Conservation (phyloP, 148 eudicot genomes). For the Spergularia bocconei region DNA sequence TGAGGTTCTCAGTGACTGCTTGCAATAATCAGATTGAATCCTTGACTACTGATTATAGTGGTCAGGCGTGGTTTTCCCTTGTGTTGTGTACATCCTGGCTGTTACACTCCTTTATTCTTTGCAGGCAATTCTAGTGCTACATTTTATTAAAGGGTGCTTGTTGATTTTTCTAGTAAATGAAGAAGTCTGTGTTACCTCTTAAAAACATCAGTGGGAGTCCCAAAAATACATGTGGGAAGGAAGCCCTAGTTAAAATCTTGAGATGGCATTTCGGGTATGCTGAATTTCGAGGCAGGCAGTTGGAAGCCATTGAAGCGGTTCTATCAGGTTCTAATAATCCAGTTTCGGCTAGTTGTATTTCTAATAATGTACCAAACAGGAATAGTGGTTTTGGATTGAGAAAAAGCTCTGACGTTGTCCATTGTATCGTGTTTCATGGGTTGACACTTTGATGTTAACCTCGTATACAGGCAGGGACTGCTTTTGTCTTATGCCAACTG, state of each 20-base stretch:
- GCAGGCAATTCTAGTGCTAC: background rate
- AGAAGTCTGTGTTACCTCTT: slow-evolving; percentile 61
- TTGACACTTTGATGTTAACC: slow-evolving; percentile 5
- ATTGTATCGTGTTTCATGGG: background rate
- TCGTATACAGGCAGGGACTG: slow-evolving; percentile 78
- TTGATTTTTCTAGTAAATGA: slow-evolving; percentile 40
- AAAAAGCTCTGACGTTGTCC: background rate
- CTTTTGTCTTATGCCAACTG: slow-evolving; percentile 97
- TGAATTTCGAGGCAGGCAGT: slow-evolving; percentile 78
- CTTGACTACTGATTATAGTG: background rate
- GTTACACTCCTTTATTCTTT: background rate
- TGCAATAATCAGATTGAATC: background rate
- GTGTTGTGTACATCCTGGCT: background rate
- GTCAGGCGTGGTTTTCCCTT: background rate
- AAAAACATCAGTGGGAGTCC: slow-evolving; percentile 40
- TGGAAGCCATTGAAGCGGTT: slow-evolving; percentile 91
- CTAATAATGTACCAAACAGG: background rate
- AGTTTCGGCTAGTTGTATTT: background rate
- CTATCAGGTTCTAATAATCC: slow-evolving; percentile 55
- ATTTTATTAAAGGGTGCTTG: background rate
- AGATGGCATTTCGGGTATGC: slow-evolving; percentile 97
- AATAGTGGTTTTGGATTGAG: slow-evolving; percentile 6
- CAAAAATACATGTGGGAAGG: slow-evolving; percentile 56
- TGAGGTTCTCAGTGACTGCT: background rate
- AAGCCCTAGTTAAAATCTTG: slow-evolving; percentile 72